Base-by-base conservation (phyloP, 2,329 filamentous ascomycete species). In the Fusarium sp. region DNA sequence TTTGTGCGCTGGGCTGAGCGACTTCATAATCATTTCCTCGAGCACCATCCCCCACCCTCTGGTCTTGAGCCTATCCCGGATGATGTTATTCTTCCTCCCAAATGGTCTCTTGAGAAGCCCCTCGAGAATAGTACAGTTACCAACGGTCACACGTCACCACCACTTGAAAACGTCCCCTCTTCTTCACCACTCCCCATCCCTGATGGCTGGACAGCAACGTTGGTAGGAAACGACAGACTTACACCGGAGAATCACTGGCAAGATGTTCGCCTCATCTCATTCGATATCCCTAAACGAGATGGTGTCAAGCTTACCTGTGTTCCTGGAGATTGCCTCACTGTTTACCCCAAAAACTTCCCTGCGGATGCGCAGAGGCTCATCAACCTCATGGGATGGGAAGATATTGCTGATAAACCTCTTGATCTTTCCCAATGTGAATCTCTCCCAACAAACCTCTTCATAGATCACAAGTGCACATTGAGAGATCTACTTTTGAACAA, bases 281-380 rank as follows among this genome's bases (percentile, higher is more conserved):
- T 98, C 16, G 84, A 82, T 11, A 72, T 88, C 77, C 13, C 80
- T 48, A 63, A 59, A 23, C 34, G 47, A 41, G 42, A 59, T n/a
- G 68, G 56, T 66, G 20, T 74, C 4, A 67, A 72, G 3, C 54
- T 78, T 75, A 47, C 78, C 81, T 77, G 82, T 78, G 47, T 90
- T 1, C 94, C 96, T 0, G 94, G 95, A 8, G 93, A 97, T 73
- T 91, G 93, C 25, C 82, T 97, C 9, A 89, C 90, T 8, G 87
- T 99, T 20, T 94, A 91, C 63, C 95, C 96, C 7, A 95, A 95
- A 77, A 98, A 98, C 79, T 94, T 93, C 66, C 86, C 91, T 0
- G 81, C 85, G 10, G 94, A 98, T 74, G 94, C 96, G n/a, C 83
- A 94, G 55, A 83, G 86, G 23, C 86, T 99, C 57, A 90, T 98